Conservation (phyloP, 2,329 filamentous ascomycete genomes). For the Phialophora macrospora region DNA sequence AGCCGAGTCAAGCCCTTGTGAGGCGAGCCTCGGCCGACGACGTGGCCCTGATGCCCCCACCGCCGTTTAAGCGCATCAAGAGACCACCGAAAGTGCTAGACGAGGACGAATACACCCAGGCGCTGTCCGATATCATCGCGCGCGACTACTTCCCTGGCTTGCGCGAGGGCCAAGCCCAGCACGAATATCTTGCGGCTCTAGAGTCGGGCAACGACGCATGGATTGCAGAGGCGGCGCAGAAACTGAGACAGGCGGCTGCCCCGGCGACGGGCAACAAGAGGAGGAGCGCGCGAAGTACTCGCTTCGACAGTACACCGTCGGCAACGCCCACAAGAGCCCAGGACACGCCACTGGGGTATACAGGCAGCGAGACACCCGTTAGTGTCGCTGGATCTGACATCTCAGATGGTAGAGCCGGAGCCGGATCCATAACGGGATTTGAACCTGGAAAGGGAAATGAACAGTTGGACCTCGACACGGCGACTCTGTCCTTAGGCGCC, state of each 20-base stretch:
- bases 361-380: slow-evolving; percentile 63
- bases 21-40: slow-evolving; percentile 26
- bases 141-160: slow-evolving; percentile 96
- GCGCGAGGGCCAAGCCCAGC: slow-evolving; percentile 80
- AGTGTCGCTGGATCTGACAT: slow-evolving; percentile 43
- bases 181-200: slow-evolving; percentile 89
- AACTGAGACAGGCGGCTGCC: slow-evolving; percentile 79
- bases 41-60: slow-evolving; percentile 82
- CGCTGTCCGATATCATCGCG: slow-evolving; percentile 90
- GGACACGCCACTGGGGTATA: slow-evolving; percentile 38
- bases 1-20: slow-evolving; percentile 27
- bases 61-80: slow-evolving; percentile 85
- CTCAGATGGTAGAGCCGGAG: slow-evolving; percentile 44
- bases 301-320: slow-evolving; percentile 33
- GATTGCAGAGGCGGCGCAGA: slow-evolving; percentile 79
- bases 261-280: slow-evolving; percentile 59
- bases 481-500: slow-evolving; percentile 76
- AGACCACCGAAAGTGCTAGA: slow-evolving; percentile 85
- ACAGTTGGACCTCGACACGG: slow-evolving; percentile 59
- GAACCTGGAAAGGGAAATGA: slow-evolving; percentile 45
- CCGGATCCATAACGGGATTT: slow-evolving; percentile 42
- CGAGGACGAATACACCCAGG: slow-evolving; percentile 90
- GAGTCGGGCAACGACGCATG: slow-evolving; percentile 83
- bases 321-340: slow-evolving; percentile 17
- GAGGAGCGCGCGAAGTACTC: slow-evolving; percentile 41